Evolutionary conservation across 441 rosid species (phyloP).

Genomic region (Pelargonium fulgidum): DNA sequence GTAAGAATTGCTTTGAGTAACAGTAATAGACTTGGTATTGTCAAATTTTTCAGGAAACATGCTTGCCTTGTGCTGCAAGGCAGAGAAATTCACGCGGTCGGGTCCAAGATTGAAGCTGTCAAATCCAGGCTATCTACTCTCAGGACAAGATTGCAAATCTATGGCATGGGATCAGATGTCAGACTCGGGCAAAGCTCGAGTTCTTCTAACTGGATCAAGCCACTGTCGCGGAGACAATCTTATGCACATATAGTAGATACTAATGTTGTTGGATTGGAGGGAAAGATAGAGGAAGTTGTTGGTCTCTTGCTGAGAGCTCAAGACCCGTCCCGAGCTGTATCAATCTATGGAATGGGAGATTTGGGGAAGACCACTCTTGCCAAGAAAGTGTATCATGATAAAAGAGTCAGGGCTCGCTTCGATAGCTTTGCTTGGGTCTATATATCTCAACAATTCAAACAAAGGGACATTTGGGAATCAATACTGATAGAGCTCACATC

Average conservation of each 20-base stretch:
- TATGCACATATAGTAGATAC: conserved; percentile 20
- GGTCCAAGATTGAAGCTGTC: neutral
- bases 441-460: too few species aligned
- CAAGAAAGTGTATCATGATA: conserved; percentile 16
- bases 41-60: too few species aligned
- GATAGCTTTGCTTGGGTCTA: too few species aligned
- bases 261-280: conserved; percentile 23
- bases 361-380: conserved; percentile 29
- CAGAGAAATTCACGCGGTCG: neutral
- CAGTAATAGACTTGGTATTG: too few species aligned
- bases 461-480: too few species aligned
- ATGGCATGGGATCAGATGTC: conserved; percentile 9
- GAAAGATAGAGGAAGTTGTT: conserved; percentile 14
- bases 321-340: neutral
- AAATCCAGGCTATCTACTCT: neutral
- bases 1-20: too few species aligned
- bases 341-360: conserved; percentile 21
- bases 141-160: conserved; percentile 13
- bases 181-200: neutral
- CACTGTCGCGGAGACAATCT: neutral
- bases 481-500: too few species aligned
- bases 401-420: conserved; percentile 4
- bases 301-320: neutral
- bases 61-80: too few species aligned
- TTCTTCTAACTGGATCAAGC: too few species aligned